phyloP scores from a whole-genome alignment of 371 early-diverging fungal genomes.

The Mucor sp. region DNA sequence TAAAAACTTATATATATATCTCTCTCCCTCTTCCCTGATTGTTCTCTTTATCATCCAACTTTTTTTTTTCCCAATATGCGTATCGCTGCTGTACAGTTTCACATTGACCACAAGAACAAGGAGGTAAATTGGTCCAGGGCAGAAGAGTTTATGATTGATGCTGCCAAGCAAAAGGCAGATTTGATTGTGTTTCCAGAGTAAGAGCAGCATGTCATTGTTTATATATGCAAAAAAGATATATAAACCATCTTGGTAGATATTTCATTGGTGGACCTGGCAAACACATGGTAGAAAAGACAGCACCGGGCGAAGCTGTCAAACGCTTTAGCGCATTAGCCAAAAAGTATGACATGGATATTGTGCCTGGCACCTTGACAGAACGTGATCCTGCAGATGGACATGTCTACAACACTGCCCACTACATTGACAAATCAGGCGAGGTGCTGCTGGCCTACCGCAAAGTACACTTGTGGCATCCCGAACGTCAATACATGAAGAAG shows the following conservation, averaged over 20 bases:
- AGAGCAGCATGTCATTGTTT: background rate
- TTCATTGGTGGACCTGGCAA: conserved; percentile 23
- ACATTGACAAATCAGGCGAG: conserved; percentile 38
- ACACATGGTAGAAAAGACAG: conserved; percentile 5
- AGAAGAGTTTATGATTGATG: conserved; percentile 17
- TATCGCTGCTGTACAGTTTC: conserved; percentile 27
- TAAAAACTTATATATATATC: background rate
- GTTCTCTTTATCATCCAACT: no score
- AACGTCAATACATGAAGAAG: conserved; percentile 25
- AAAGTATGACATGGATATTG: conserved; percentile 35
- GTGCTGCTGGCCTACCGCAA: conserved; percentile 37
- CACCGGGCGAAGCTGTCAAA: conserved; percentile 1
- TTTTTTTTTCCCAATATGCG: conserved; percentile 8
- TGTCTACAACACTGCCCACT: conserved; percentile 34
- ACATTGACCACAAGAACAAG: conserved; percentile 16
- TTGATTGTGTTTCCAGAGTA: conserved; percentile 37
- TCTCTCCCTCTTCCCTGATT: background rate
- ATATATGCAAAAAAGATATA: background rate
- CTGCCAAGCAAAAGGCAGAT: conserved; percentile 11
- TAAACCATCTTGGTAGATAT: conserved; percentile 6
- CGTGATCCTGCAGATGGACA: conserved; percentile 24
- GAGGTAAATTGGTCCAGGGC: conserved; percentile 14
- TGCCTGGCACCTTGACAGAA: conserved; percentile 37
- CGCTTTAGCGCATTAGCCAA: conserved; percentile 22
- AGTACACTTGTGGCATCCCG: conserved; percentile 43